These are phyloP conservation scores for Suhomyces yuchorum DNA, from an alignment of 1,139 yeast genomes.

Conservation along the genomic window DNA sequence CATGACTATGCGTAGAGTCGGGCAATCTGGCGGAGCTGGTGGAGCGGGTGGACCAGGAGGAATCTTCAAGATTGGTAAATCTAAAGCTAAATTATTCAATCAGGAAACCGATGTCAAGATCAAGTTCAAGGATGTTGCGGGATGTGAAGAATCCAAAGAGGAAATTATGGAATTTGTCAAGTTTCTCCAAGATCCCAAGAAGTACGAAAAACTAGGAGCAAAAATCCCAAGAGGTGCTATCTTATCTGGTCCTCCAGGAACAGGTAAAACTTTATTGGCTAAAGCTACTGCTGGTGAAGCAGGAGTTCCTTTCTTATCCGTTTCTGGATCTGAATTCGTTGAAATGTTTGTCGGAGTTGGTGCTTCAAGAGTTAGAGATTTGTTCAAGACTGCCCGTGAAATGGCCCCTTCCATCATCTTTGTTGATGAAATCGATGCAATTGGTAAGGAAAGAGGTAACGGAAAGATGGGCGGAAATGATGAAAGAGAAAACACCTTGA, in stretches of 20 bases:
- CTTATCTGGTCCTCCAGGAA: constrained; percentile 97
- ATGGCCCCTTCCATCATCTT: constrained; percentile 92
- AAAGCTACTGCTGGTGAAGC: constrained; percentile 99
- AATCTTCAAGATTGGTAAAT: constrained; percentile 77
- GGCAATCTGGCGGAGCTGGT: constrained; percentile 52
- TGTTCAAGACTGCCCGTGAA: constrained; percentile 88
- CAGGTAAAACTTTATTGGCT: constrained; percentile 97
- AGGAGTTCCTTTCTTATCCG: constrained; percentile 92
- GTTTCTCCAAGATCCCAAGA: constrained; percentile 83
- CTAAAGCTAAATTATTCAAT: constrained; percentile 88
- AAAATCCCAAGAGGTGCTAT: constrained; percentile 98
- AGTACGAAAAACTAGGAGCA: constrained; percentile 91
- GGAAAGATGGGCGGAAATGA: constrained; percentile 89
- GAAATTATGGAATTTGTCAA: constrained; percentile 97
- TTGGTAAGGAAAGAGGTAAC: constrained; percentile 90
- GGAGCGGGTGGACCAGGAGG: constrained; percentile 64
- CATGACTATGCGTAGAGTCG: constrained; percentile 61
- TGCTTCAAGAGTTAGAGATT: constrained; percentile 94
- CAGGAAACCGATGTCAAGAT: constrained; percentile 89
- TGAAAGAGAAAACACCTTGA: constrained; percentile 94
- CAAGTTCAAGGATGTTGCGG: constrained; percentile 92
- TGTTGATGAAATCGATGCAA: constrained; percentile 97
- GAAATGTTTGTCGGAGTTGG: constrained; percentile 99
- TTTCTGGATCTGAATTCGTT: constrained; percentile 95
- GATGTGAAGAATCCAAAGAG: constrained; percentile 95